Evolutionary conservation across 148 eudicot species (phyloP).

Genomic region (Cornus kousa): DNA sequence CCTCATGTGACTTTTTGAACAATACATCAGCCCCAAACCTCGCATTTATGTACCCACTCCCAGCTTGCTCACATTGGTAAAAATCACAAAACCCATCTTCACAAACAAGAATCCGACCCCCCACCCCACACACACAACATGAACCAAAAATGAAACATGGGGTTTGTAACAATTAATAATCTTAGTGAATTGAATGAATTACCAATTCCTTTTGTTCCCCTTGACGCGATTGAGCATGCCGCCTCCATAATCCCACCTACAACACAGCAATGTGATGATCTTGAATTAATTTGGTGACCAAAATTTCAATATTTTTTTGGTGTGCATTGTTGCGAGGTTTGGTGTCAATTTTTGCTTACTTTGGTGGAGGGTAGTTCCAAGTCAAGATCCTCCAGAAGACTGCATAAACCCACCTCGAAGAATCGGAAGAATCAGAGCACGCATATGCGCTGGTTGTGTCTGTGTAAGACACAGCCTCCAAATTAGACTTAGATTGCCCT

Average conservation of each 20-base stretch:
- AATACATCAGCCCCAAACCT: slow-evolving; percentile 50
- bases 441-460: too few species aligned
- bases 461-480: neutral
- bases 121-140: too few species aligned
- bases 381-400: slow-evolving; percentile 56
- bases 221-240: slow-evolving; percentile 39
- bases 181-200: neutral
- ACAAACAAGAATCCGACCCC: slow-evolving; percentile 53
- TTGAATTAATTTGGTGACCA: too few species aligned
- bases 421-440: slow-evolving; percentile 24
- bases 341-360: slow-evolving; percentile 28
- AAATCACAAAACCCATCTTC: slow-evolving; percentile 61
- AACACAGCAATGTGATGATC: slow-evolving; percentile 3
- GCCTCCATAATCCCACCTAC: slow-evolving; percentile 60
- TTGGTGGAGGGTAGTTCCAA: slow-evolving; percentile 54
- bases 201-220: slow-evolving; percentile 56
- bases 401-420: slow-evolving; percentile 49
- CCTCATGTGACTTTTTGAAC: slow-evolving; percentile 62
- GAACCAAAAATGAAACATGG: neutral
- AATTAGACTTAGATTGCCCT: neutral
- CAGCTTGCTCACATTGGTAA: slow-evolving; percentile 36
- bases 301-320: too few species aligned
- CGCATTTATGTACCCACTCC: slow-evolving; percentile 19
- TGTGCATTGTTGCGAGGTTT: too few species aligned
- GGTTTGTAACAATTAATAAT: neutral